Evolutionary conservation across 164 flowering plant genomes (phyloP).

Genomic region (Stephania cephalantha): DNA sequence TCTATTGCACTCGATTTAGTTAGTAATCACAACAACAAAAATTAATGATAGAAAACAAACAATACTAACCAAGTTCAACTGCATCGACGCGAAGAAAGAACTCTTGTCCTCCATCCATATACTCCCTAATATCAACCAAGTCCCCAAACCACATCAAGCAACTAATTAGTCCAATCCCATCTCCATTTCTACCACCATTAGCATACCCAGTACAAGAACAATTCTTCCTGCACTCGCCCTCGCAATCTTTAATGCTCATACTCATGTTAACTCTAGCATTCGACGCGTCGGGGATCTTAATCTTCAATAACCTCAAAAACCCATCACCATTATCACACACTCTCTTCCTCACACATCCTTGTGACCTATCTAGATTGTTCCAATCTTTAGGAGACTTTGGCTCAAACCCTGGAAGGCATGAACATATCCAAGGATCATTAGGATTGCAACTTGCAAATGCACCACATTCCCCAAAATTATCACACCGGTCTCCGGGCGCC

Average conservation of each 20-base stretch:
- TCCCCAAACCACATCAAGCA: slow-evolving; percentile 2
- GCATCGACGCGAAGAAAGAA: slow-evolving; percentile 1
- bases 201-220: slow-evolving; percentile 9
- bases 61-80: background rate
- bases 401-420: slow-evolving; percentile 12
- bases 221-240: background rate
- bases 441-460: background rate
- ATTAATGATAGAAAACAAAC: too few species aligned
- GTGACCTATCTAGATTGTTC: slow-evolving; percentile 6
- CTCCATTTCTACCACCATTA: background rate
- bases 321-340: slow-evolving; percentile 10
- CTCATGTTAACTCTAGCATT: background rate
- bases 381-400: slow-evolving; percentile 10
- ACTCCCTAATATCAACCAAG: slow-evolving; percentile 7
- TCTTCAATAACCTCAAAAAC: background rate
- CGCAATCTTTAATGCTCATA: background rate
- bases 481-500: background rate
- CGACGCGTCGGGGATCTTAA: slow-evolving; percentile 13
- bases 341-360: slow-evolving; percentile 13
- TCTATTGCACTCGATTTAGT: too few species aligned
- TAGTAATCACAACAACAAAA: too few species aligned
- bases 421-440: slow-evolving; percentile 3
- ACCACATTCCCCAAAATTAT: slow-evolving; percentile 5
- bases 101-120: slow-evolving; percentile 5
- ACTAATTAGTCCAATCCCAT: background rate